These are phyloP conservation scores for Sarocladium strictum DNA, from an alignment of 2,329 filamentous ascomycete species.

Conservation along the genomic window DNA sequence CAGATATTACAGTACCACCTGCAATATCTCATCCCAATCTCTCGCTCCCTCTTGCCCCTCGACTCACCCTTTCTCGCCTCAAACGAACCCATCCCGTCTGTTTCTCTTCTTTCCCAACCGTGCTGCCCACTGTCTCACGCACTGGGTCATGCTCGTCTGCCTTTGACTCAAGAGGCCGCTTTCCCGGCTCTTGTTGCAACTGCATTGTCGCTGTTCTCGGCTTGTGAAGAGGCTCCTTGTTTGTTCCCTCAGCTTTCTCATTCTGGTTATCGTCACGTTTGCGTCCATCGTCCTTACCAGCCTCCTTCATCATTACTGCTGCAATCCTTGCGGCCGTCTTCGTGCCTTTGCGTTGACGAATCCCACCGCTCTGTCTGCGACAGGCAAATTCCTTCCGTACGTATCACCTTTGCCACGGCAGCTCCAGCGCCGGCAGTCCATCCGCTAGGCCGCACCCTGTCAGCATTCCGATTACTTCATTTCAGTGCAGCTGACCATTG, in stretches of 20 bases:
- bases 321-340: neutral
- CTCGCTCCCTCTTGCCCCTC: neutral
- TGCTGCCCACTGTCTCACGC: slow-evolving; percentile 1
- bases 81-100: neutral
- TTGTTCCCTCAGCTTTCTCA: neutral
- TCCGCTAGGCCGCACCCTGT: neutral
- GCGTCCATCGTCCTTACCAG: neutral
- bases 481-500: slow-evolving; percentile 3
- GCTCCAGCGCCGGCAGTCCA: neutral
- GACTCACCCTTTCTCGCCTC: neutral
- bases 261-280: neutral
- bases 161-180: slow-evolving; percentile 6
- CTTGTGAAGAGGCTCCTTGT: neutral
- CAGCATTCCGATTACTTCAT: slow-evolving; percentile 8
- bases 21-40: slow-evolving; percentile 7
- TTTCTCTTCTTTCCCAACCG: neutral
- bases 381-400: slow-evolving; percentile 1
- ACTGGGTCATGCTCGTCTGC: neutral
- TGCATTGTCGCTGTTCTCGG: slow-evolving; percentile 3
- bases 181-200: neutral
- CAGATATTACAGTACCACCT: slow-evolving; percentile 9
- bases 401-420: neutral
- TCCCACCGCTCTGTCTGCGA: neutral
- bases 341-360: neutral
- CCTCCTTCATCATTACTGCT: neutral